Conservation (phyloP, 2,329 filamentous ascomycete genomes). For the Emergomyces pasteurianus region DNA sequence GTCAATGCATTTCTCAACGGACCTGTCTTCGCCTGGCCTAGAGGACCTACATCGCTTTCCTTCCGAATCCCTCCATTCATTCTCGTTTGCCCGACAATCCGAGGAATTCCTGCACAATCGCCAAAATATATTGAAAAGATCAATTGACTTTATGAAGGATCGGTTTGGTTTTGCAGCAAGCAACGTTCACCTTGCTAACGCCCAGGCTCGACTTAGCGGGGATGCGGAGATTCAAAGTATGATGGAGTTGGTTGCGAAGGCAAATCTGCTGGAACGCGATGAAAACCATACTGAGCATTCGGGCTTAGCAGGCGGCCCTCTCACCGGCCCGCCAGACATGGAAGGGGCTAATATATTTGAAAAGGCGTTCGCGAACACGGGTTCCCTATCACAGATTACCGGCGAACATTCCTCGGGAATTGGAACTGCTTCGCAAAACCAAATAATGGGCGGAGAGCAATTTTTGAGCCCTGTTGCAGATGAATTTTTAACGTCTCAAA, state of each 20-base stretch:
- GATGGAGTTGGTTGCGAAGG: conserved; percentile 74
- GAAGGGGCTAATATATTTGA: conserved; percentile 76
- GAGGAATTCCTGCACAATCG: conserved; percentile 85
- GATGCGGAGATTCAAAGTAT: conserved; percentile 82
- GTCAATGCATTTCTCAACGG: conserved; percentile 46
- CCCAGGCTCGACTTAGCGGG: conserved; percentile 68
- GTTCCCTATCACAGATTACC: conserved; percentile 8
- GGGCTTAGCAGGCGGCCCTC: conserved; percentile 45
- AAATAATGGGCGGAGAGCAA: not conserved
- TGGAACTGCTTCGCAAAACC: conserved; percentile 3
- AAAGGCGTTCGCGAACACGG: conserved; percentile 52
- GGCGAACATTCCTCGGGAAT: conserved; percentile 12
- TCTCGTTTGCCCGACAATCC: conserved; percentile 92
- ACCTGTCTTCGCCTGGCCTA: conserved; percentile 55
- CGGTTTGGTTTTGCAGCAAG: conserved; percentile 69
- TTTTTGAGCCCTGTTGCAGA: conserved; percentile 20
- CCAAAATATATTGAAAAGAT: conserved; percentile 84
- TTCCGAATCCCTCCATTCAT: conserved; percentile 91
- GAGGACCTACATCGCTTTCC: conserved; percentile 91
- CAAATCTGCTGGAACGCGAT: conserved; percentile 63
- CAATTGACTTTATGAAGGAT: conserved; percentile 93
- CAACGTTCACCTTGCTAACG: conserved; percentile 65
- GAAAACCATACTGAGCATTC: conserved; percentile 37
- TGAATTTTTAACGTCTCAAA: conserved; percentile 19
- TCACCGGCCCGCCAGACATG: conserved; percentile 67